These are phyloP conservation scores for Venturia aucupariae DNA, from an alignment of 2,329 filamentous ascomycete species.

Conservation along the genomic window DNA sequence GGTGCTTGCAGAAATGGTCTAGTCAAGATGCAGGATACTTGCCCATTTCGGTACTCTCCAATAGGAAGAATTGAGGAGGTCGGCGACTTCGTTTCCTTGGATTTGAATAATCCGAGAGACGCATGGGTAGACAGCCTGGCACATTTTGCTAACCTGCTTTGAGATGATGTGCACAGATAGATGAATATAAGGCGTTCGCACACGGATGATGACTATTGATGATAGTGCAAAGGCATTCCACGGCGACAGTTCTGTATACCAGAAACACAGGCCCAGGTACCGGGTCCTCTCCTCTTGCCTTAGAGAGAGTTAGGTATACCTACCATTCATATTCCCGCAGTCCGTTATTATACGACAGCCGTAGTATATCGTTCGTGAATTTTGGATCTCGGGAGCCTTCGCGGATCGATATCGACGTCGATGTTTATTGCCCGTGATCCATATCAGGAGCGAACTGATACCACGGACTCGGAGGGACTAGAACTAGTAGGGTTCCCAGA, in stretches of 20 bases:
- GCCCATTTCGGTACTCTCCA: not conserved
- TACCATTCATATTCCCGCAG: not conserved
- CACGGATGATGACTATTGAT: not conserved
- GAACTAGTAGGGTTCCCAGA: no score
- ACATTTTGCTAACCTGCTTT: not conserved
- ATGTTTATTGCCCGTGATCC: conserved; percentile 2
- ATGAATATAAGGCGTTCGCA: not conserved
- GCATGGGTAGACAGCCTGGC: not conserved
- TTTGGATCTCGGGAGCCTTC: not conserved
- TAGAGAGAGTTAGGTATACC: not conserved
- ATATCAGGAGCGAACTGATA: not conserved
- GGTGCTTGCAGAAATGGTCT: not conserved
- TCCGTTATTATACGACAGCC: no score
- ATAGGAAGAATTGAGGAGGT: not conserved
- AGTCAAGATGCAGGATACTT: not conserved
- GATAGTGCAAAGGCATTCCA: not conserved
- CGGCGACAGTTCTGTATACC: not conserved
- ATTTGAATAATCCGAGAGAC: conserved; percentile 2
- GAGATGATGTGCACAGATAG: not conserved
- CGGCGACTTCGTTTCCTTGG: not conserved
- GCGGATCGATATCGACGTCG: not conserved
- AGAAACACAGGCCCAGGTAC: not conserved
- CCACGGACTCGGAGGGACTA: no score
- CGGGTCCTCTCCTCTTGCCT: not conserved
- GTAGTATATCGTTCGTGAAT: not conserved